Evolutionary conservation across 208 protist genomes (phyloP).

Genomic region (Naegleria lovaniensis): DNA sequence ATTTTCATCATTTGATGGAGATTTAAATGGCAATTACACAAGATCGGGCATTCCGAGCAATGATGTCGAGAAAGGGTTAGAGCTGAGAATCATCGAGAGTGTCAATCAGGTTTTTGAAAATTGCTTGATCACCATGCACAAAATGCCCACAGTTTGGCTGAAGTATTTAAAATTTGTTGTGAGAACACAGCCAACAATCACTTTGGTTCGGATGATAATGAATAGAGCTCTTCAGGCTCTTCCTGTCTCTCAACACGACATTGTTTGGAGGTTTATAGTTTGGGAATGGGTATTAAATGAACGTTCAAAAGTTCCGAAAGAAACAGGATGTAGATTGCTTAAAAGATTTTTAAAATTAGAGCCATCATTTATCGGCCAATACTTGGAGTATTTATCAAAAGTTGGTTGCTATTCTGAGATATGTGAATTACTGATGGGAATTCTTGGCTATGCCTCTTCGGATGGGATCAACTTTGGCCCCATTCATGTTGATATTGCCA

Average conservation of each 20-base stretch:
- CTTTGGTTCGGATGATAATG: slow-evolving; percentile 55
- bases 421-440: slow-evolving; percentile 28
- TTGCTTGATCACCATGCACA: slow-evolving; percentile 65
- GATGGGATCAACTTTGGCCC: neutral
- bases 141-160: slow-evolving; percentile 84
- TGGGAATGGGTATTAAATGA: slow-evolving; percentile 48
- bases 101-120: slow-evolving; percentile 60
- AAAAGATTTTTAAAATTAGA: slow-evolving; percentile 58
- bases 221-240: slow-evolving; percentile 72
- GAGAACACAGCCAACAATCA: slow-evolving; percentile 51
- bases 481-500: neutral
- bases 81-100: slow-evolving; percentile 44
- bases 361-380: slow-evolving; percentile 47
- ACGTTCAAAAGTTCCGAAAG: slow-evolving; percentile 41
- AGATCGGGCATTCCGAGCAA: neutral
- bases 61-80: slow-evolving; percentile 35
- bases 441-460: slow-evolving; percentile 52
- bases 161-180: slow-evolving; percentile 73
- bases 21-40: slow-evolving; percentile 2
- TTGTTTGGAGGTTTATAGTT: slow-evolving; percentile 71
- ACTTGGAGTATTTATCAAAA: slow-evolving; percentile 48
- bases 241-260: slow-evolving; percentile 83
- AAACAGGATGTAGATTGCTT: slow-evolving; percentile 62
- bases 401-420: slow-evolving; percentile 42
- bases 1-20: neutral